Conservation (phyloP, 169 alveolate genomes). For the Neospora caninum region DNA sequence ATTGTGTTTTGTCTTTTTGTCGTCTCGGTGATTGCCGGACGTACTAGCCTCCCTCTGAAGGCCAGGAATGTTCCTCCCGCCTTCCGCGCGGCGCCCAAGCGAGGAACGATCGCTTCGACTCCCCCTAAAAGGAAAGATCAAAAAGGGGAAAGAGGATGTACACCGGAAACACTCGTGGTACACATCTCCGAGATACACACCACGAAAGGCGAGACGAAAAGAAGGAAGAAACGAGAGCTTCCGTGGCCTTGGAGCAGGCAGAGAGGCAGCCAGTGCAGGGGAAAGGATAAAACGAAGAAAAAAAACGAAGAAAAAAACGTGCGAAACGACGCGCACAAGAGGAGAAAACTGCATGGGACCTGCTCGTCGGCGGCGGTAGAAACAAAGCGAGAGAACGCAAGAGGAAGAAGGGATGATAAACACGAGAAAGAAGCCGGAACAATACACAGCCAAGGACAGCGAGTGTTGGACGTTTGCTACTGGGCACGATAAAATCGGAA, state of each 20-base stretch:
- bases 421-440: too few species aligned
- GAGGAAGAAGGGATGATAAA: background rate
- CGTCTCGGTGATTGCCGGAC: background rate
- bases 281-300: background rate
- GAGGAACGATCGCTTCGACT: background rate
- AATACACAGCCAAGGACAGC: background rate
- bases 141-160: background rate
- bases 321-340: too few species aligned
- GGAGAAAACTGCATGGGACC: background rate
- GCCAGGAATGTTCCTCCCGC: conserved; percentile 1
- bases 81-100: conserved; percentile 25
- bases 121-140: background rate
- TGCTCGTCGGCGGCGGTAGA: background rate
- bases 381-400: background rate
- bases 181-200: too few species aligned
- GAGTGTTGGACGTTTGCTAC: too few species aligned
- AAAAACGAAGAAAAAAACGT: background rate
- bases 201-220: too few species aligned
- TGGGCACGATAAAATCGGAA: too few species aligned
- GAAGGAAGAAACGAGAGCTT: too few species aligned
- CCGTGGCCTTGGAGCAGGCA: too few species aligned
- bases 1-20: too few species aligned
- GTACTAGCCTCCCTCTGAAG: conserved; percentile 31
- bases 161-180: background rate
- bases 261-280: too few species aligned